Conservation (phyloP, 2,329 filamentous ascomycete genomes). For the Fusarium decemcellulare region DNA sequence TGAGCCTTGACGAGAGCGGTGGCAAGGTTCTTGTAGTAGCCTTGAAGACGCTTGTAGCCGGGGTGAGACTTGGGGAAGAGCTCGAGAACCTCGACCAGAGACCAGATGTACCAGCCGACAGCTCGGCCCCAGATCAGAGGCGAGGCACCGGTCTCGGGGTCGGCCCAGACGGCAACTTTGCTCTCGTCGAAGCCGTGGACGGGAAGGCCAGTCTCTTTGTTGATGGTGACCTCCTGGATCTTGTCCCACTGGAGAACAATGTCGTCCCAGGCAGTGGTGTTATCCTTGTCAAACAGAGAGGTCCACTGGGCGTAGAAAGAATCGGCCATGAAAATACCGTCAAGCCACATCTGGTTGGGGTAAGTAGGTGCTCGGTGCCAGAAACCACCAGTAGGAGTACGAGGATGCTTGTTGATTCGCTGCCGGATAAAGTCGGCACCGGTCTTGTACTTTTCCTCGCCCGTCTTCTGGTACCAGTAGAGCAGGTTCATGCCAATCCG, state of each 20-base stretch:
- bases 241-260: slow-evolving; percentile 61
- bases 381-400: slow-evolving; percentile 66
- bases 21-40: slow-evolving; percentile 49
- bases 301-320: slow-evolving; percentile 60
- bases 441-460: slow-evolving; percentile 62
- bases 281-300: slow-evolving; percentile 53
- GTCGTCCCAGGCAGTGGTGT: slow-evolving; percentile 60
- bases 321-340: slow-evolving; percentile 67
- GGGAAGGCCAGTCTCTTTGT: slow-evolving; percentile 57
- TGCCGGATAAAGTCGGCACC: slow-evolving; percentile 62
- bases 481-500: slow-evolving; percentile 67
- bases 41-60: slow-evolving; percentile 53
- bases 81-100: slow-evolving; percentile 65
- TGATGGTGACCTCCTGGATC: slow-evolving; percentile 58
- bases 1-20: slow-evolving; percentile 51
- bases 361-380: slow-evolving; percentile 65
- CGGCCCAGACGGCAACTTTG: slow-evolving; percentile 65
- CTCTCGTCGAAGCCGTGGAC: slow-evolving; percentile 69
- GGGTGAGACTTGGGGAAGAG: slow-evolving; percentile 56
- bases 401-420: slow-evolving; percentile 63
- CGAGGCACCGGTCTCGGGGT: slow-evolving; percentile 63
- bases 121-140: slow-evolving; percentile 68
- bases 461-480: slow-evolving; percentile 62
- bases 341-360: slow-evolving; percentile 70
- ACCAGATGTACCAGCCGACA: slow-evolving; percentile 68